Evolutionary conservation across 2,329 filamentous ascomycete genomes (phyloP).

Genomic region (Colletotrichum sidae): DNA sequence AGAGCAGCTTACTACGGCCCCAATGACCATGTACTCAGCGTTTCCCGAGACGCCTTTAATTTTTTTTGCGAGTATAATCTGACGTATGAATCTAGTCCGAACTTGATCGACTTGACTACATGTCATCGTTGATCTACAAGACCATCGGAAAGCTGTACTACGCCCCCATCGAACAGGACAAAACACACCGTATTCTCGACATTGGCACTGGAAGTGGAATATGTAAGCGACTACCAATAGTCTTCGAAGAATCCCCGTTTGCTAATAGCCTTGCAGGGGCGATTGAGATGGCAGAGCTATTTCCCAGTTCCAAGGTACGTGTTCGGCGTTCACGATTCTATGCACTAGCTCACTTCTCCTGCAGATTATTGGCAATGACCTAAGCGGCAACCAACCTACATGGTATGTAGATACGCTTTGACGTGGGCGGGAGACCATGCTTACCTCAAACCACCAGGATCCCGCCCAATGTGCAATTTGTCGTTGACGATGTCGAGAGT

Average conservation of each 20-base stretch:
- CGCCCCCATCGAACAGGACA: too few species aligned
- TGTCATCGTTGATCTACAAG: too few species aligned
- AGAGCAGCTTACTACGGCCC: too few species aligned
- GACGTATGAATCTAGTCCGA: too few species aligned
- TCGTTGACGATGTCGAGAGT: conserved; percentile 73
- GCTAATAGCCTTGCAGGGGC: not conserved
- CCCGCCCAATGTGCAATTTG: conserved; percentile 73
- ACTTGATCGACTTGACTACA: too few species aligned
- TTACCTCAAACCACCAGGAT: conserved; percentile 46
- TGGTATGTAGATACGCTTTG: not conserved
- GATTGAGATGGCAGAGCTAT: not conserved
- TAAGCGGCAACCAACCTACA: not conserved
- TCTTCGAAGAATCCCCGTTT: not conserved
- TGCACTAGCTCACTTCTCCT: not conserved
- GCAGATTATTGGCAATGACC: not conserved
- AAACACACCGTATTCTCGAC: not conserved
- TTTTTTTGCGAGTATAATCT: too few species aligned
- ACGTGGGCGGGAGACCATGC: not conserved
- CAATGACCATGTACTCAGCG: too few species aligned
- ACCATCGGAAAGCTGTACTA: too few species aligned
- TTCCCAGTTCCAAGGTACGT: not conserved
- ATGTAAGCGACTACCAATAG: not conserved
- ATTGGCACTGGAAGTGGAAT: not conserved
- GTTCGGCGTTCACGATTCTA: not conserved
- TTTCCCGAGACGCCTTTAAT: too few species aligned